Percentiles rank a stretch among this genome's conserved stretches.
phyloP scores from a whole-genome alignment of 306 rosid species.

The Crataegus laevigata region DNA sequence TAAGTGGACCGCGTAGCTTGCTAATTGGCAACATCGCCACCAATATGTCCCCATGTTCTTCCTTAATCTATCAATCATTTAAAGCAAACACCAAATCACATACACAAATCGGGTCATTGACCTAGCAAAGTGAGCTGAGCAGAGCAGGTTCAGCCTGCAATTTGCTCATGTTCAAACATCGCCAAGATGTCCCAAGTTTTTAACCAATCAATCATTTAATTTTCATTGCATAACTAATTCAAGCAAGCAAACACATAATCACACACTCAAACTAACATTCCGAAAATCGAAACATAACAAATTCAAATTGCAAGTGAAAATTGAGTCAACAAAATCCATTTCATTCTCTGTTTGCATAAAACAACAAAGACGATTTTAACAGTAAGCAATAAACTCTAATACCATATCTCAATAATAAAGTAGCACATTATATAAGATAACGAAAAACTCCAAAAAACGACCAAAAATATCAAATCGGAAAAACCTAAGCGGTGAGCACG shows the following conservation, averaged over 20 bases:
- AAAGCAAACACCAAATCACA: neutral
- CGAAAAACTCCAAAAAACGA: neutral
- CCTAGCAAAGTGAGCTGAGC: neutral
- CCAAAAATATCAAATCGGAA: neutral
- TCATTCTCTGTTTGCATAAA: neutral
- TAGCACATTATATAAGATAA: neutral
- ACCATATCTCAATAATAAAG: neutral
- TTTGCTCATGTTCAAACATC: neutral
- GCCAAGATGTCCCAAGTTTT: neutral
- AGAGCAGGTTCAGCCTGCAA: neutral
- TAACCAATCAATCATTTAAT: neutral
- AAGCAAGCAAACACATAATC: neutral
- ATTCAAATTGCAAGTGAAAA: neutral
- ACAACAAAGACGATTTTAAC: neutral
- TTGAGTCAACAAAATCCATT: neutral
- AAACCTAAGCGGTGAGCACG: slow-evolving; percentile 11
- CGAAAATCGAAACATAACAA: neutral
- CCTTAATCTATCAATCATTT: neutral
- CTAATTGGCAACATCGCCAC: neutral
- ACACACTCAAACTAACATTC: neutral
- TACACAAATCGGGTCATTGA: neutral
- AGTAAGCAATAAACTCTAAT: neutral
- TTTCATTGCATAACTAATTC: neutral
- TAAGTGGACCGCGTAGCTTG: neutral
- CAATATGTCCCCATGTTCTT: neutral